These are phyloP conservation scores for Arthroderma uncinatum DNA, from an alignment of 2,329 filamentous ascomycete species.

Conservation along the genomic window DNA sequence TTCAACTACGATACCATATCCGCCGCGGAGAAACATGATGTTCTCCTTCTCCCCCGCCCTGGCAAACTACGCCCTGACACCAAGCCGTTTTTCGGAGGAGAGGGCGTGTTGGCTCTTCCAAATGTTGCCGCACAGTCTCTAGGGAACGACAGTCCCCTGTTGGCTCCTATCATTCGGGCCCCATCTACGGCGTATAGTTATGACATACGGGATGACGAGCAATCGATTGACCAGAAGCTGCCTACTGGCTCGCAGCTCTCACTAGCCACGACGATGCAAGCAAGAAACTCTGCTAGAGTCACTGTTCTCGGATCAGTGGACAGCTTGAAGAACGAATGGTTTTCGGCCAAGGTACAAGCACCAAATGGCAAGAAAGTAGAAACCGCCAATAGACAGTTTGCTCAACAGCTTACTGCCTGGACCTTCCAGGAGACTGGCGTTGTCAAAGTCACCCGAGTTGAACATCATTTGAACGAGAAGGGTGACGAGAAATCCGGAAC, in stretches of 20 bases:
- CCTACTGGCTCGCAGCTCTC: conserved; percentile 73
- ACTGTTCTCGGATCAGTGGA: conserved; percentile 76
- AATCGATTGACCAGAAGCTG: conserved; percentile 67
- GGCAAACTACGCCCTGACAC: conserved; percentile 54
- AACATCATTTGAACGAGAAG: conserved; percentile 56
- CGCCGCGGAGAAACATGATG: conserved; percentile 74
- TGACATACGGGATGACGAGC: conserved; percentile 76
- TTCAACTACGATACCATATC: conserved; percentile 79
- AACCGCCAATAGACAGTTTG: conserved; percentile 75
- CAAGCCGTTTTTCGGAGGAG: conserved; percentile 65
- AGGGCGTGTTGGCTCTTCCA: conserved; percentile 67
- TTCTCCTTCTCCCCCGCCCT: conserved; percentile 66
- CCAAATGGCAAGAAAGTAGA: conserved; percentile 45
- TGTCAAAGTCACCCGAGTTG: conserved; percentile 67
- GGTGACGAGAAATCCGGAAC: conserved; percentile 45
- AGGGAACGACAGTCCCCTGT: conserved; percentile 60
- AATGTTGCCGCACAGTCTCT: conserved; percentile 69
- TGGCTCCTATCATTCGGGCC: conserved; percentile 72
- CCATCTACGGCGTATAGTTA: conserved; percentile 83
- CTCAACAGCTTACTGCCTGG: conserved; percentile 79
- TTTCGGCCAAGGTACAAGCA: conserved; percentile 62
- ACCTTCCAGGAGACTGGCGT: conserved; percentile 91
- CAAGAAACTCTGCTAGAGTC: conserved; percentile 84
- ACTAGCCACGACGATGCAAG: conserved; percentile 77
- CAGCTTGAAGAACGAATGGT: conserved; percentile 80